Percentiles rank a stretch among this genome's conserved stretches.
Conservation (phyloP, 805 yeast genomes). For the Sugiyamaella boreocaroliniensis region DNA sequence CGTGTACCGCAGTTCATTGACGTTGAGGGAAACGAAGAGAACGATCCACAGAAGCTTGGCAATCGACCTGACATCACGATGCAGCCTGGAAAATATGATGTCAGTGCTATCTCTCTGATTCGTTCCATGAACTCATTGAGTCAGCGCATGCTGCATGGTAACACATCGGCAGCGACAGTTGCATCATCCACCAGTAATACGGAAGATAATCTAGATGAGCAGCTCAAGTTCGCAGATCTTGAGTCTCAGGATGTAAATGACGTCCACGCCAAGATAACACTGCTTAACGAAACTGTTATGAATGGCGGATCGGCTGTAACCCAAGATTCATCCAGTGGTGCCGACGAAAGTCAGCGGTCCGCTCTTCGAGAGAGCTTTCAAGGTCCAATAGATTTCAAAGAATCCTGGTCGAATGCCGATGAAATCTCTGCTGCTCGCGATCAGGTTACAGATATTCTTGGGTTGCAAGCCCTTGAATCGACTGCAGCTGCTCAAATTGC, state of each 20-base stretch:
- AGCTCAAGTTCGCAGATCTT: slow-evolving; percentile 25
- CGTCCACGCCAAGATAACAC: slow-evolving; percentile 13
- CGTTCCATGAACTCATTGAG: slow-evolving; percentile 85
- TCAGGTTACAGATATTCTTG: slow-evolving; percentile 11
- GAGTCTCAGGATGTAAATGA: slow-evolving; percentile 10
- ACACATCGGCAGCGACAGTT: not conserved
- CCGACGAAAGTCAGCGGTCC: not conserved
- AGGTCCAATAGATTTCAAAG: slow-evolving; percentile 4
- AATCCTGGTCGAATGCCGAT: slow-evolving; percentile 11
- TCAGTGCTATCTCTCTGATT: slow-evolving; percentile 68
- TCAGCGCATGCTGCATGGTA: slow-evolving; percentile 57
- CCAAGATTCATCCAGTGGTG: not conserved
- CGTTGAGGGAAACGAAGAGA: slow-evolving; percentile 71
- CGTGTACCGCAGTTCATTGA: slow-evolving; percentile 66
- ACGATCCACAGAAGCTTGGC: slow-evolving; percentile 69
- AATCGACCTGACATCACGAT: slow-evolving; percentile 85
- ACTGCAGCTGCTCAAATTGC: not conserved
- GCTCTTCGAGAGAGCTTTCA: not conserved
- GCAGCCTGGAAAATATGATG: slow-evolving; percentile 52
- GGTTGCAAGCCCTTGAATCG: slow-evolving; percentile 17
- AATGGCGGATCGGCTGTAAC: not conserved
- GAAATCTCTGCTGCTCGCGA: slow-evolving; percentile 11
- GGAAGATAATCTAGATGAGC: slow-evolving; percentile 17
- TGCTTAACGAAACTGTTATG: slow-evolving; percentile 4
- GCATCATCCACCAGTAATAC: slow-evolving; percentile 1